phyloP scores from a whole-genome alignment of 2,329 filamentous ascomycete species.

The Mycosphaerelloides madeirae region DNA sequence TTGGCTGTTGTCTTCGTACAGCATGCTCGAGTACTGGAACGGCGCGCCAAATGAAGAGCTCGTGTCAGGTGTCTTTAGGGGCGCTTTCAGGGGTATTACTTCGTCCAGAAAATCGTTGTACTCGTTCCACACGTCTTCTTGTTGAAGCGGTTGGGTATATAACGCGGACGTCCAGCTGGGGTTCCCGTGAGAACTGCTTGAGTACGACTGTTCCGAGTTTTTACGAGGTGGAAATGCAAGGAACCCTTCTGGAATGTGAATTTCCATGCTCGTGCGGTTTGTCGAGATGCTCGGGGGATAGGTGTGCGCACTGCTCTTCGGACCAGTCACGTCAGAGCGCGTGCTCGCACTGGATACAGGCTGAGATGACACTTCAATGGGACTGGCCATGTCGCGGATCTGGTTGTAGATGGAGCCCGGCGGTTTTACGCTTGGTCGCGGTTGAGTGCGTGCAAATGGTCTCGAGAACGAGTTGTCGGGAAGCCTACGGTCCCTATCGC shows the following conservation, averaged over 20 bases:
- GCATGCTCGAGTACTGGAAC: slow-evolving; percentile 54
- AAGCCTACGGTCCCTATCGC: slow-evolving; percentile 58
- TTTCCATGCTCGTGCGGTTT: slow-evolving; percentile 23
- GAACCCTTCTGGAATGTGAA: slow-evolving; percentile 52
- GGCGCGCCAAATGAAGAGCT: slow-evolving; percentile 51
- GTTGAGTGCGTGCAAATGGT: slow-evolving; percentile 58
- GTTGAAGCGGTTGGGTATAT: slow-evolving; percentile 32
- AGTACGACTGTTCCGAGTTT: slow-evolving; percentile 60
- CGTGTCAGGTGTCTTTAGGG: slow-evolving; percentile 41
- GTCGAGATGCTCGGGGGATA: slow-evolving; percentile 22
- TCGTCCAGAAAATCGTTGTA: slow-evolving; percentile 85
- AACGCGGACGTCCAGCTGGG: slow-evolving; percentile 38
- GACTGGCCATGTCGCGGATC: slow-evolving; percentile 32
- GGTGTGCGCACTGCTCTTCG: slow-evolving; percentile 19
- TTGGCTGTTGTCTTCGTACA: slow-evolving; percentile 31
- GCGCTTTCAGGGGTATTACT: slow-evolving; percentile 50
- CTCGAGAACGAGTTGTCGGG: slow-evolving; percentile 80
- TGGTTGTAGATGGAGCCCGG: slow-evolving; percentile 27
- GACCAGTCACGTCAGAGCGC: slow-evolving; percentile 20
- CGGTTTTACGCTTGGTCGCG: slow-evolving; percentile 28
- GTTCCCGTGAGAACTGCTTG: slow-evolving; percentile 60
- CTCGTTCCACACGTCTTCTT: slow-evolving; percentile 92
- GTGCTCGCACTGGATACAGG: slow-evolving; percentile 27
- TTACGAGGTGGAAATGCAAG: slow-evolving; percentile 69
- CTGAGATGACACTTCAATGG: slow-evolving; percentile 24